Evolutionary conservation across 192 early-diverging fungal species (phyloP).

Genomic region (Chytriomyces confervae): DNA sequence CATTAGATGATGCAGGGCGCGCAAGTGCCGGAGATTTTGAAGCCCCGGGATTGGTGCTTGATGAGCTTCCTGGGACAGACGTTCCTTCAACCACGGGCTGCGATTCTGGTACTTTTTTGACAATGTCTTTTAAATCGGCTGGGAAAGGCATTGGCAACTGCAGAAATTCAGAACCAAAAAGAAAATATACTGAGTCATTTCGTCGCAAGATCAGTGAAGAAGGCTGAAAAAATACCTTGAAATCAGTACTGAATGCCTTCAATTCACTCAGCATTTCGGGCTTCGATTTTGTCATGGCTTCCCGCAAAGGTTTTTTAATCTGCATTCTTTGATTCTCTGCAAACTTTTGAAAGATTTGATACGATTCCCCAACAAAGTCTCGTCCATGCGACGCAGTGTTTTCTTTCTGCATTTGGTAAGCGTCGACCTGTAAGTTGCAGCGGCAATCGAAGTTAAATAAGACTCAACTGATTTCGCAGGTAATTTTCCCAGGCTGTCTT

Average conservation of each 20-base stretch:
- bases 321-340: conserved; percentile 77
- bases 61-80: background rate
- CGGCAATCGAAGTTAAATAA: no score
- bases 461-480: no score
- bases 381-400: conserved; percentile 42
- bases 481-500: no score
- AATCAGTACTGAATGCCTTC: conserved; percentile 76
- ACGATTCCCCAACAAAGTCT: conserved; percentile 49
- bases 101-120: conserved; percentile 35
- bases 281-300: conserved; percentile 71
- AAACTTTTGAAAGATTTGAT: conserved; percentile 64
- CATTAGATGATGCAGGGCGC: conserved; percentile 15
- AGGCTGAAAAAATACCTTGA: conserved; percentile 50
- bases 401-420: background rate
- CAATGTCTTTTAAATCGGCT: conserved; percentile 27
- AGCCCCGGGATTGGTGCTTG: no score
- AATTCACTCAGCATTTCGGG: conserved; percentile 77
- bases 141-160: conserved; percentile 31
- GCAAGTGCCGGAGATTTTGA: no score
- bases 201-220: background rate
- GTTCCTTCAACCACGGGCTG: background rate
- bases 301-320: conserved; percentile 69
- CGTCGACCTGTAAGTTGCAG: no score
- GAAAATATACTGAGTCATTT: background rate
- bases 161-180: background rate